Percentiles rank a stretch among this genome's conserved stretches.
phyloP scores from a whole-genome alignment of 2,329 filamentous ascomycete genomes.

The Bipolaris cookei region DNA sequence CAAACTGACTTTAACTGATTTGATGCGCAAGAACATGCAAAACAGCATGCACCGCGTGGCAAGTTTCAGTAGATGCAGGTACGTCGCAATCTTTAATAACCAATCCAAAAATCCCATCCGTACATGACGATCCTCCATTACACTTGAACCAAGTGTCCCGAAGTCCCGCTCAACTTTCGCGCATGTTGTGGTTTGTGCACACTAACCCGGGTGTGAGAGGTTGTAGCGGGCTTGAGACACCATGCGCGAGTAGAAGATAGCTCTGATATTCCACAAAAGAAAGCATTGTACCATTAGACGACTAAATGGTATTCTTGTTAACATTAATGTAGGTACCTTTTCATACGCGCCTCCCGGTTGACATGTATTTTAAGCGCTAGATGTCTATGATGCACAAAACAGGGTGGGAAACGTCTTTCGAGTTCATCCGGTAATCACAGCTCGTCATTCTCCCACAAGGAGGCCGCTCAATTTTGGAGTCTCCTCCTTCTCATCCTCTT shows the following conservation, averaged over 20 bases:
- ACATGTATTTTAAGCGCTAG: not conserved
- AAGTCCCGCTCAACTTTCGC: not conserved
- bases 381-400: not conserved
- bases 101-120: not conserved
- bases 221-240: slow-evolving; percentile 6
- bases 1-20: not conserved
- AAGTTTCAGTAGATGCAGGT: not conserved
- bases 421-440: not conserved
- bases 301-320: not conserved
- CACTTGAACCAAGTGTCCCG: slow-evolving; percentile 24
- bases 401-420: not conserved
- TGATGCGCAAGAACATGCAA: too few species aligned
- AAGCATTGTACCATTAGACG: not conserved
- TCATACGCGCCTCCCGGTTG: not conserved
- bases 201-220: slow-evolving; percentile 15
- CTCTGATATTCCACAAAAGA: slow-evolving; percentile 14
- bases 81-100: not conserved
- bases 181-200: slow-evolving; percentile 16
- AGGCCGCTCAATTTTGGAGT: not conserved
- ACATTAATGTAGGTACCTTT: not conserved
- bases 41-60: not conserved
- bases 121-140: slow-evolving; percentile 21
- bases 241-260: slow-evolving; percentile 27
- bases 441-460: slow-evolving; percentile 2
- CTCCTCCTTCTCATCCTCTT: not conserved